Evolutionary conservation across 306 rosid species (phyloP).

Genomic region (Cucurbita pepo): DNA sequence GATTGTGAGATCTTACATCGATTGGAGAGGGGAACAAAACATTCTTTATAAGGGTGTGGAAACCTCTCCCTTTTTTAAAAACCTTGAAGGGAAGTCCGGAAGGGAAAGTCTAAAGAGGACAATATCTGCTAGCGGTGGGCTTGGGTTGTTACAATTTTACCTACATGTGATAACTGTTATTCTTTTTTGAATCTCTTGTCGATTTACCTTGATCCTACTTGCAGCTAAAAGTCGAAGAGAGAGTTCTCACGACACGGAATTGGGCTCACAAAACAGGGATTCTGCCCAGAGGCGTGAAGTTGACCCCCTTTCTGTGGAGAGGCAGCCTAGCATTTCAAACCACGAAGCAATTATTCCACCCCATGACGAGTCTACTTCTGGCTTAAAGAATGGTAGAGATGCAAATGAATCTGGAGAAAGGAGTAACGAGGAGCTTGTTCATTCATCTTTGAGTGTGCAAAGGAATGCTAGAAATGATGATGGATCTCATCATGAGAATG

Average conservation of each 20-base stretch:
- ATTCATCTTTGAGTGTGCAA: constrained; percentile 19
- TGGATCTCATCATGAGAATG: constrained; percentile 23
- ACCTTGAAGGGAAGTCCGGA: too few species aligned
- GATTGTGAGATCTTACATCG: too few species aligned
- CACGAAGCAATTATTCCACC: constrained; percentile 21
- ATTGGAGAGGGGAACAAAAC: too few species aligned
- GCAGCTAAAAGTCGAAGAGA: constrained; percentile 47
- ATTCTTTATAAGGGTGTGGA: too few species aligned
- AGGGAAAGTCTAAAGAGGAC: too few species aligned
- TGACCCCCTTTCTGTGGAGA: constrained; percentile 14
- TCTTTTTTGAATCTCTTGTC: neutral
- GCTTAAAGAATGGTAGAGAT: constrained; percentile 16
- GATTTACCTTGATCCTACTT: constrained; percentile 9
- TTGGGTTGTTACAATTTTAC: too few species aligned
- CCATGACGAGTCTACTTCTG: constrained; percentile 20
- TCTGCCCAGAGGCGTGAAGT: constrained; percentile 17
- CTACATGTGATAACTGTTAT: neutral
- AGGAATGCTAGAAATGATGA: constrained; percentile 19
- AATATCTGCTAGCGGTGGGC: too few species aligned
- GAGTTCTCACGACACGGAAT: constrained; percentile 11
- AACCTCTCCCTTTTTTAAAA: too few species aligned
- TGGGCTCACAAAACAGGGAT: constrained; percentile 20
- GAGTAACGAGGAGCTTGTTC: constrained; percentile 17
- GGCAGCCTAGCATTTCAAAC: constrained; percentile 12
- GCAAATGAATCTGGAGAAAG: constrained; percentile 17